Evolutionary conservation across 2,329 filamentous ascomycete genomes (phyloP), one percentile per base, ranked within the genome.

Genomic region (Beauveria caledonica): DNA sequence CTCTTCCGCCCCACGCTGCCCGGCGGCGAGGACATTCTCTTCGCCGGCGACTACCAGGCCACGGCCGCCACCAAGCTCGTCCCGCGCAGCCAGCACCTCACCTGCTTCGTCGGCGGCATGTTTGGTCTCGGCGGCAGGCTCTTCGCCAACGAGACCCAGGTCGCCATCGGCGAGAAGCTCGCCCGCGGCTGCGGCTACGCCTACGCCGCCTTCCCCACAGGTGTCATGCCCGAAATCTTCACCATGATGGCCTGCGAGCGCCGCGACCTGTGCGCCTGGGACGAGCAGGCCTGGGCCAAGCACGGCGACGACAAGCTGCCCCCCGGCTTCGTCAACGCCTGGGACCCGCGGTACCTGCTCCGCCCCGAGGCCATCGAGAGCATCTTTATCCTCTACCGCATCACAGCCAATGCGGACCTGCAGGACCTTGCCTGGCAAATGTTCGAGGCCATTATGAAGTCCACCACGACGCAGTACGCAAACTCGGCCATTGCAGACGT

Each of bases 291-390:
- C n/a, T 74, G 71, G 71, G 55, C 63, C 27, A 33, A 49, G 39
- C 44, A 55, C 5, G 62, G 58, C 21, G 65, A 71, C n/a, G 60
- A 68, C 1, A 39, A 36, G 1, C 61, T 87, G 5, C 78, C 80
- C 8, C 74, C 72, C 6, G 86, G 85, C 21, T 82, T 87, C 69
- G 75, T 79, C 3, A 74, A 75, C 19, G 78, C 87, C 51, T 71
- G 74, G 46, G 82, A 86, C 61, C 72, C 76, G 45, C 78, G 79
- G 60, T 90, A 89, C 68, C 82, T 88, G 33, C 77, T 90, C 49
- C 81, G 86, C 61, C 89, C 89, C 21, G 89, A 93, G 73, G 89
- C 89, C 2, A 90, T 93, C 58, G 89, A 93, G 75, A 88, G 85
- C 15, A 83, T 94, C 5, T 93, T 90, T 71, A 82, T 90, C 68